phyloP scores from a whole-genome alignment of 768 basidiomycete species.

The Clathrus columnatus region DNA sequence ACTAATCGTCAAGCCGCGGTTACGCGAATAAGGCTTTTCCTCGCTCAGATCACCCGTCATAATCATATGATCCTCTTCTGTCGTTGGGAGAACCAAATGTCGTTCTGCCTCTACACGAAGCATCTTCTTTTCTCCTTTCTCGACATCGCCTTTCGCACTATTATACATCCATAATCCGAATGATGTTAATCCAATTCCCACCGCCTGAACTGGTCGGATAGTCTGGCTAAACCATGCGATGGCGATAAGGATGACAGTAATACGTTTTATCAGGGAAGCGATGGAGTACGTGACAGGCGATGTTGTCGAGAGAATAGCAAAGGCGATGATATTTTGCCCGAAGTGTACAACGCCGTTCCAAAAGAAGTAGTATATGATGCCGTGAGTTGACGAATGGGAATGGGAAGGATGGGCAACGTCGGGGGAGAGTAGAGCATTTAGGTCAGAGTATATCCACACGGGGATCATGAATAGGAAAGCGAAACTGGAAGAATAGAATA shows the following conservation, averaged over 20 bases:
- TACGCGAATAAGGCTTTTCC: background rate
- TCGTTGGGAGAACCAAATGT: slow-evolving; percentile 60
- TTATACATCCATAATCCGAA: slow-evolving; percentile 94
- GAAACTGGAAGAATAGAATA: slow-evolving; percentile 89
- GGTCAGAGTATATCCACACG: slow-evolving; percentile 86
- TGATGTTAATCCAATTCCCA: slow-evolving; percentile 89
- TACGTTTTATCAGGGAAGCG: slow-evolving; percentile 94
- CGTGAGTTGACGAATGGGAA: slow-evolving; percentile 42
- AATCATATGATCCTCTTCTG: slow-evolving; percentile 48
- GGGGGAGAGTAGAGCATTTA: slow-evolving; percentile 52
- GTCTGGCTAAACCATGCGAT: slow-evolving; percentile 93
- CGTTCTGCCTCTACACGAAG: slow-evolving; percentile 64
- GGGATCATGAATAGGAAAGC: slow-evolving; percentile 96
- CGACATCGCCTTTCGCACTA: slow-evolving; percentile 85
- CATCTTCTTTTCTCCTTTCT: slow-evolving; percentile 85
- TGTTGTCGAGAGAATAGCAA: slow-evolving; percentile 89
- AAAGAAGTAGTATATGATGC: slow-evolving; percentile 74
- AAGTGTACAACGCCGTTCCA: slow-evolving; percentile 96
- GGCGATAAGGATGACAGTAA: slow-evolving; percentile 96
- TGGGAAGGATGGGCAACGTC: slow-evolving; percentile 38
- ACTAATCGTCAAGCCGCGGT: slow-evolving; percentile 1
- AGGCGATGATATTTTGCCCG: slow-evolving; percentile 94
- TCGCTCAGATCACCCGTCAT: background rate
- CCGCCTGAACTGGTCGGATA: slow-evolving; percentile 73
- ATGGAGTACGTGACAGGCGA: slow-evolving; percentile 99